Conservation (phyloP, 495 filamentous ascomycete genomes). For the Xylaria telfairii region DNA sequence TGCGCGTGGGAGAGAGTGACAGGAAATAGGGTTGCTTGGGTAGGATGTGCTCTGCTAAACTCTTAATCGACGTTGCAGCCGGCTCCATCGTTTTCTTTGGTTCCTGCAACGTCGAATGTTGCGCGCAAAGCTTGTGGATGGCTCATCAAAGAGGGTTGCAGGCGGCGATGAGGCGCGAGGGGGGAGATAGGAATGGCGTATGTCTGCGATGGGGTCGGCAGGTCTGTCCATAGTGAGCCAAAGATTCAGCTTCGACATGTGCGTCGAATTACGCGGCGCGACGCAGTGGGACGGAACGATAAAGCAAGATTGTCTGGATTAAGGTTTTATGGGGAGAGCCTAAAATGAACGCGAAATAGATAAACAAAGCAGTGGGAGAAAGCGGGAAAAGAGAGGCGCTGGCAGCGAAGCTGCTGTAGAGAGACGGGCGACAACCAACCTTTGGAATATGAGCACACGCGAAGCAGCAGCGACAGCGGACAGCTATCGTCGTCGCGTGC, state of each 20-base stretch:
- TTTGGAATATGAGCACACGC: constrained; percentile 10
- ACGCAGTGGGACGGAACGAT: constrained; percentile 13
- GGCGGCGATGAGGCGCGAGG: background rate
- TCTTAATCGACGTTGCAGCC: constrained; percentile 52
- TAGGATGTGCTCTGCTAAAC: constrained; percentile 49
- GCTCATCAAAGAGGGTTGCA: constrained; percentile 21
- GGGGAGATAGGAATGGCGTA: background rate
- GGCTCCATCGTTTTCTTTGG: constrained; percentile 54
- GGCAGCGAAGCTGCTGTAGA: background rate
- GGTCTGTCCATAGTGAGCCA: constrained; percentile 13
- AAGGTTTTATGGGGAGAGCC: background rate
- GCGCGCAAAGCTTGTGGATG: constrained; percentile 34
- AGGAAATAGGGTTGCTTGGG: constrained; percentile 52
- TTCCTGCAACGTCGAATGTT: constrained; percentile 41
- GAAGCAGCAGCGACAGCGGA: constrained; percentile 20
- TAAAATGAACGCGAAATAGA: background rate
- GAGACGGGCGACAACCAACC: constrained; percentile 6
- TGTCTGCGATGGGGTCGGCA: constrained; percentile 11
- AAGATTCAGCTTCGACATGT: constrained; percentile 13
- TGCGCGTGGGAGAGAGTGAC: constrained; percentile 44
- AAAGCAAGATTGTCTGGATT: background rate
- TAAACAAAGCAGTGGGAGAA: background rate
- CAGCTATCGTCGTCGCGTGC: constrained; percentile 39
- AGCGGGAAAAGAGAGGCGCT: background rate
- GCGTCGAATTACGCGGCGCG: constrained; percentile 3